Base-by-base conservation (phyloP, 1,284 basidiomycete species). In the Schizopora paradoxa region DNA sequence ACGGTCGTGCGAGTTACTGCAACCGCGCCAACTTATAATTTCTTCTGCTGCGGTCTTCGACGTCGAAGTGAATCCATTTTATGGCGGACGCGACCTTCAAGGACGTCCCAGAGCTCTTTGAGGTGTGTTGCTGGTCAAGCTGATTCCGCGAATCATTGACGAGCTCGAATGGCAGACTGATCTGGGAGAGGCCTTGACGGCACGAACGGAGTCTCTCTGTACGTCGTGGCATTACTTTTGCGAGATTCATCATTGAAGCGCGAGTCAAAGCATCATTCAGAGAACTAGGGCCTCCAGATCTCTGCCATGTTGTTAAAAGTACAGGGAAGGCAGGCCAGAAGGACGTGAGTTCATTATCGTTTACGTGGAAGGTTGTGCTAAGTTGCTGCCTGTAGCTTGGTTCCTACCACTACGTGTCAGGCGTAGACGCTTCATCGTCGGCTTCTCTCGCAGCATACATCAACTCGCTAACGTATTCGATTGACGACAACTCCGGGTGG, bases 361-460 rank as follows among this genome's bases (percentile, higher is more conserved):
- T 16, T 29, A 38, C 41, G 42, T 40, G 33, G 45, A 22, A 16
- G 41, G 49, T 51, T 41, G 38, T 44, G 27, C 42, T 49, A 40
- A 43, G 53, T 47, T 21, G 53, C 27, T 19, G 41, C 28, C 47
- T 47, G 22, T 59, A 95, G 91, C 70, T 91, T 47, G 91, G 91
- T 33, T 94, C 91, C 21, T 96, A 95, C 63, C 93, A 97, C 67
- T 93, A 87, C 61, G 79, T 97, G 47, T 98, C 95, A 0, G 95
- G 95, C 22, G 91, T 98, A 40, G 95, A 99, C 64, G 92, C 95
- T 1, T 96, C 92, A 7, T 96, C 93, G 1, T 97, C 93, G 8
- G 96, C 95, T 2, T 96, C 93, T 0, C 77, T 99, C 8, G 96
- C 95, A 6, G 95, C 95, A 4, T 99, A 99, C 67, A 88, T 99